phyloP scores from a whole-genome alignment of 768 basidiomycete genomes.

The Infundibulicybe gibba region DNA sequence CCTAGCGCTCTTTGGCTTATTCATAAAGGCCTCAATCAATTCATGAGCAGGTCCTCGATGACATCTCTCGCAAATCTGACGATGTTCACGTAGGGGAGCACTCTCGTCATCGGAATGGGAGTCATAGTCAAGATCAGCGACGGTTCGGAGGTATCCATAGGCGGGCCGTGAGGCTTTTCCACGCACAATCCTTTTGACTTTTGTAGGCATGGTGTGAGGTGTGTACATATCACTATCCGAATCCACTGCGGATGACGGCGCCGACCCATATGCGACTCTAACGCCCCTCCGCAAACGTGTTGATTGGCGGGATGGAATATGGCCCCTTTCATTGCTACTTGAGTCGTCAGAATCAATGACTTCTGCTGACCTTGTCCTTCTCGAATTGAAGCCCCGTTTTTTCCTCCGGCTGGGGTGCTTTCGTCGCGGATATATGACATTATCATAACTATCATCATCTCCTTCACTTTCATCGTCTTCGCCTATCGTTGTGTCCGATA shows the following conservation, averaged over 20 bases:
- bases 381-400: constrained; percentile 65
- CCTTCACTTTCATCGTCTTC: constrained; percentile 30
- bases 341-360: constrained; percentile 31
- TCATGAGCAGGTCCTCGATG: constrained; percentile 55
- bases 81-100: constrained; percentile 55
- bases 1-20: constrained; percentile 33
- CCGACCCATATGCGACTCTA: constrained; percentile 32
- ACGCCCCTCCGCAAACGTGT: constrained; percentile 38
- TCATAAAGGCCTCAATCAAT: constrained; percentile 33
- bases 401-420: constrained; percentile 14
- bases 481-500: constrained; percentile 20
- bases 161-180: constrained; percentile 28
- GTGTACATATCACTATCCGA: not conserved
- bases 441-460: constrained; percentile 15
- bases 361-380: constrained; percentile 46
- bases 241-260: constrained; percentile 12
- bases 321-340: constrained; percentile 18
- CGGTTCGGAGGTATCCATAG: constrained; percentile 42
- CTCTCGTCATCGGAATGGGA: constrained; percentile 53
- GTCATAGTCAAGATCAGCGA: constrained; percentile 41
- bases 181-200: constrained; percentile 14
- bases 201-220: constrained; percentile 8
- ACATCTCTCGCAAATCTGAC: constrained; percentile 71
- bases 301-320: constrained; percentile 40
- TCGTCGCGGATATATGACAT: constrained; percentile 16